Base-by-base conservation (phyloP, 257 asterid species). In the Solanum sejunctum region DNA sequence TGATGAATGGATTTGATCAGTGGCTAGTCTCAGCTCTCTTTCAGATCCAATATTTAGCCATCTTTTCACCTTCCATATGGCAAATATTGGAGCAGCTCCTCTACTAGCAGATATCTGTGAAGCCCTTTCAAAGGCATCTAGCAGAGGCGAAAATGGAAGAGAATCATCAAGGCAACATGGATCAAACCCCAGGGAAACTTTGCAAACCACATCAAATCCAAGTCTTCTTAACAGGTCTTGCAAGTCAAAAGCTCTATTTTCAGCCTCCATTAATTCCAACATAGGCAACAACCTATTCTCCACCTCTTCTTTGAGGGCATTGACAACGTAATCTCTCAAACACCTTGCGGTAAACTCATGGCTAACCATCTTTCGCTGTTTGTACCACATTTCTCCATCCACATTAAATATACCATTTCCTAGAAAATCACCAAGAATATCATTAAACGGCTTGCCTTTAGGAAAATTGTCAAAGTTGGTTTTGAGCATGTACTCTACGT, bases 391-490 rank as follows among this genome's bases (percentile, higher is more conserved):
- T 10, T 91, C 92, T 3, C 95, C 95, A 66, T 92, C 95, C 72
- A 89, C 95, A n/a, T 92, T 91, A 86, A 92, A 92, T 80, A 92
- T 92, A 8, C 95, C 95, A 10, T 88, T 83, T 7, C 95, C 94
- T 9, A 92, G 92, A 85, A 92, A 92, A 80, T 92, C 95, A 0
- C 91, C 91, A 0, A 92, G 91, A 41, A 91, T 86, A 3, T 90
- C 93, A 1, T 90, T 89, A 86, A 92, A 92, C 2, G 93, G 91
- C 81, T 84, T 88, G 5, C 95, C 95, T 82, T 92, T 92, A 0
- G 95, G 94, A 6, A 87, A 92, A 87, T 92, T 92, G 80, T 72
- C 3, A 88, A 92, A 92, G 86, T 90, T 91, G 0, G 90, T 87
- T 60, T 88, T 91, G 8, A 92, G 87, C 43, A 92, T 86, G 89